A percentile compares a stretch with the other conserved stretches of the same genome.
Conservation (phyloP, 192 early-diverging fungal species). For the Rhizoclosmatium sp. region DNA sequence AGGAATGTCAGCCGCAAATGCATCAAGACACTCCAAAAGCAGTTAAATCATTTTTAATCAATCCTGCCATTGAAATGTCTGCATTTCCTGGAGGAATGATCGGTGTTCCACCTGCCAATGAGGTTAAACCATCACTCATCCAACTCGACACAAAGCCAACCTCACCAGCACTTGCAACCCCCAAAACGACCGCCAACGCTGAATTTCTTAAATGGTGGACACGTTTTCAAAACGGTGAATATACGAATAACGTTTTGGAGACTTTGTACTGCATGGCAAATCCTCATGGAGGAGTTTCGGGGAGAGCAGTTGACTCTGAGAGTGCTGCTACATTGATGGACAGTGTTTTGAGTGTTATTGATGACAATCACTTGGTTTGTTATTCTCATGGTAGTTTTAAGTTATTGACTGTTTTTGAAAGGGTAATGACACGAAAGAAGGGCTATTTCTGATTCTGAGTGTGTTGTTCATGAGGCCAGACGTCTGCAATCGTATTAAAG, state of each 20-base stretch:
- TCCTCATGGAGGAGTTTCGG: neutral
- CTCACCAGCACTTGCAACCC: neutral
- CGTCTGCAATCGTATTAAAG: neutral
- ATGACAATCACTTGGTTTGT: neutral
- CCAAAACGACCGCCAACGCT: neutral
- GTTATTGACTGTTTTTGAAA: neutral
- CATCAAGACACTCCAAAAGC: neutral
- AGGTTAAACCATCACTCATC: neutral
- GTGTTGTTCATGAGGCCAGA: neutral
- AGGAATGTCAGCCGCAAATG: too few relatives aligned
- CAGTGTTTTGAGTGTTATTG: neutral
- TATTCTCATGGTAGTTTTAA: too few relatives aligned
- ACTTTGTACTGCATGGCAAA: constrained; percentile 7
- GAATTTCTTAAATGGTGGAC: neutral
- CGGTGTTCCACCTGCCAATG: neutral
- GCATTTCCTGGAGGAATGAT: constrained; percentile 4
- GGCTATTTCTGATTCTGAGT: constrained; percentile 14
- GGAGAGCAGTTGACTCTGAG: neutral
- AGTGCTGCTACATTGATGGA: neutral
- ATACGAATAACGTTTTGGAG: neutral
- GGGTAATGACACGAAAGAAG: neutral
- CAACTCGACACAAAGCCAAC: neutral
- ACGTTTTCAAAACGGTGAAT: neutral
- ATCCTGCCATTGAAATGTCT: neutral
- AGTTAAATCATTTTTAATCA: neutral